A percentile compares a stretch with the other conserved stretches of the same genome.
Conservation (phyloP, 768 basidiomycete genomes). For the Rhizopogon vesiculosus region DNA sequence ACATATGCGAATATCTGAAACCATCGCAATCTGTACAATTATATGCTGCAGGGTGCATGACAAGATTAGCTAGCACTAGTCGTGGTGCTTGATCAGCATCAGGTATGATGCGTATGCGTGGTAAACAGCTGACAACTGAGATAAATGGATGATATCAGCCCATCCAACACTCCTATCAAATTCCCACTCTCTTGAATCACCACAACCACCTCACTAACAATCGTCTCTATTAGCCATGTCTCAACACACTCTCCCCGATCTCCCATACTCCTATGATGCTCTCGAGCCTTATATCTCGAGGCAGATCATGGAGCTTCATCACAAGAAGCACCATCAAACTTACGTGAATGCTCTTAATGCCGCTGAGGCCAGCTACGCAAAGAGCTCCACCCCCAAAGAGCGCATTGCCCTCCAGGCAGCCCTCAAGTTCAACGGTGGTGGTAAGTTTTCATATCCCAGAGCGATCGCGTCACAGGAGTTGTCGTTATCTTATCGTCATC, state of each 20-base stretch:
- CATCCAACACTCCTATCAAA: background rate
- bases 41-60: background rate
- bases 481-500: constrained; percentile 12
- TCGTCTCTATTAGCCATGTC: constrained; percentile 24
- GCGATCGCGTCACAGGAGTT: background rate
- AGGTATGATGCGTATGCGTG: background rate
- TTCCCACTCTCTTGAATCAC: constrained; percentile 2
- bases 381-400: constrained; percentile 65
- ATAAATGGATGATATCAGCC: constrained; percentile 9
- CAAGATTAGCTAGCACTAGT: too few species aligned
- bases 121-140: constrained; percentile 18
- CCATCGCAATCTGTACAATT: background rate
- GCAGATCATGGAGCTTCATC: constrained; percentile 94
- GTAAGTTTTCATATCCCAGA: constrained; percentile 35
- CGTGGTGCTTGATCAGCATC: too few species aligned
- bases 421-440: constrained; percentile 95
- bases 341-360: constrained; percentile 92
- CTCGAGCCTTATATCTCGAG: constrained; percentile 91
- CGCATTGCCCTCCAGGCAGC: constrained; percentile 87
- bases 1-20: background rate
- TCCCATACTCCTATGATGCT: constrained; percentile 79
- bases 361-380: constrained; percentile 74
- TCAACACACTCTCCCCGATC: constrained; percentile 57
- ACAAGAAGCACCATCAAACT: constrained; percentile 93
- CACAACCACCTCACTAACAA: background rate